Conservation (phyloP, 2,329 filamentous ascomycete genomes). For the Cladosporium sp. region DNA sequence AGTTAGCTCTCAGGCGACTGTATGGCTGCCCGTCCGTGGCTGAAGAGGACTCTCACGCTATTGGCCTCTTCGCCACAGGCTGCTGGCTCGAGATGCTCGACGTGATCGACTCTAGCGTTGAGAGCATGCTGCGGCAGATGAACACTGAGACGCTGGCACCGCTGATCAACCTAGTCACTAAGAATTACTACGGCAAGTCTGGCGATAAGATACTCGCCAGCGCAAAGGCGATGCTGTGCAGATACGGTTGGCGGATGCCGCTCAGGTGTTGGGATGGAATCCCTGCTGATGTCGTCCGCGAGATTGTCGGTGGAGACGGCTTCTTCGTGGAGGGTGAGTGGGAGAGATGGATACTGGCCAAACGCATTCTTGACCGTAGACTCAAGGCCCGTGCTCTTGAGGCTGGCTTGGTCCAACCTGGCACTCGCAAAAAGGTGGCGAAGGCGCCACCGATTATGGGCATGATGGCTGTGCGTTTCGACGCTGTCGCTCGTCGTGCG, state of each 20-base stretch:
- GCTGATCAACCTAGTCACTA: conserved; percentile 48
- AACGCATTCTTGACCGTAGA: conserved; percentile 48
- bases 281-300: conserved; percentile 51
- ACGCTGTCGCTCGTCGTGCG: conserved; percentile 44
- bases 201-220: conserved; percentile 51
- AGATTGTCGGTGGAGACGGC: conserved; percentile 53
- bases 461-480: conserved; percentile 48
- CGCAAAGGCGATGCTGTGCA: conserved; percentile 53
- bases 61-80: conserved; percentile 50
- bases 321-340: conserved; percentile 54
- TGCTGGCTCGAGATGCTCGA: conserved; percentile 56
- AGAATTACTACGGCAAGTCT: conserved; percentile 50
- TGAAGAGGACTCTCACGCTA: conserved; percentile 48
- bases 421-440: conserved; percentile 36
- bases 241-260: conserved; percentile 53
- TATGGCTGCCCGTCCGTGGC: conserved; percentile 45
- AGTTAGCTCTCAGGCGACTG: conserved; percentile 48
- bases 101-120: conserved; percentile 47
- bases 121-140: conserved; percentile 51
- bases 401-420: conserved; percentile 40
- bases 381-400: conserved; percentile 43
- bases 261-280: conserved; percentile 51
- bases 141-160: conserved; percentile 42
- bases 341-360: conserved; percentile 51
- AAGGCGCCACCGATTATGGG: conserved; percentile 43